Evolutionary conservation across 441 rosid species (phyloP), one percentile per base, ranked within the genome.

Genomic region (Mallotus repandus): DNA sequence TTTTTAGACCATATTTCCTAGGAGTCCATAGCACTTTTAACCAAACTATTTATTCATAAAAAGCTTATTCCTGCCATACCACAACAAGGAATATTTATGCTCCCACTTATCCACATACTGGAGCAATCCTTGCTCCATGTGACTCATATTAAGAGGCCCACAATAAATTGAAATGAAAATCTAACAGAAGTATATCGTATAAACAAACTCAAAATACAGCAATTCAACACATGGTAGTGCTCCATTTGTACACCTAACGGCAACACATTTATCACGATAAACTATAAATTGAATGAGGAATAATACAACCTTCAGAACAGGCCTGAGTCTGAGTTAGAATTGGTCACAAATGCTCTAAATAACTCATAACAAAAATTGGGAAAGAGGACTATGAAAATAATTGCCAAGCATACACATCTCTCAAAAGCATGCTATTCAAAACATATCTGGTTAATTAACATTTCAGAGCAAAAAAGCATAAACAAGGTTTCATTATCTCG

Each of bases 401-500:
- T 15, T 7, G 45, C 49, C 29, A 32, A 56, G 41, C 45, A 35
- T 7, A 25, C 19, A 62, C 43, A 52, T 38, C 11, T 21, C 54
- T 21, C 9, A 25, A n/a, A 43, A 52, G 66, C 59, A 68, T 58
- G 19, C 9, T 58, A 43, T 62, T 65, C 41, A 46, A 38, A 45
- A 38, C 19, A 61, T 35, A 13, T 16, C 29, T 16, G 38, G 21
- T 38, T 15, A 68, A 41, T 21, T 15, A 35, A 21, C 0, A 16
- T 63, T 35, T 5, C 15, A 14, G 4, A 16, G 48, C 7, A 45
- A 2, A 13, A 14, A 13, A 41, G 38, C 41, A 4, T 38, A 38
- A 29, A 53, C 57, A 58, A 66, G 29, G 13, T 45, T 18, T 38
- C 32, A 73, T 69, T 48, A 66, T 70, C 57, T 29, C 78, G 32